Evolutionary conservation across 805 yeast species (phyloP).

Genomic region (Starmera caribaea): DNA sequence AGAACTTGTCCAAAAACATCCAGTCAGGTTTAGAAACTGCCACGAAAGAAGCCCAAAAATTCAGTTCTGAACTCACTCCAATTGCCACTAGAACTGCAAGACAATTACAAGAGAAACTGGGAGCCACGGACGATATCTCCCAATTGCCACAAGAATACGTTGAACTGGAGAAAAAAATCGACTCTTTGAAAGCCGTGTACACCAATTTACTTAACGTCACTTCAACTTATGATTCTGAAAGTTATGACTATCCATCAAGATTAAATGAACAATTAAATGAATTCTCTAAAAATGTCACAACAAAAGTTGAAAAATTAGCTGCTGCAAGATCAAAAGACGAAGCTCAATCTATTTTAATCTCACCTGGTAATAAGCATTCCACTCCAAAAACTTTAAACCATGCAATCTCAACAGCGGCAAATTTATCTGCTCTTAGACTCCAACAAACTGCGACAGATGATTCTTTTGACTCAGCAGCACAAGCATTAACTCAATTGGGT

Average conservation of each 20-base stretch:
- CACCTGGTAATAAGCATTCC: constrained; percentile 32
- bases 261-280: constrained; percentile 66
- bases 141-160: constrained; percentile 78
- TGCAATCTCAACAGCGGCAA: constrained; percentile 71
- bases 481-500: constrained; percentile 58
- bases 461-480: constrained; percentile 41
- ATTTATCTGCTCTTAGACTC: constrained; percentile 27
- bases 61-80: constrained; percentile 52
- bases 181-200: constrained; percentile 62
- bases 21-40: constrained; percentile 18
- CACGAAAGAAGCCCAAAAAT: constrained; percentile 32
- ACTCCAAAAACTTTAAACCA: constrained; percentile 77
- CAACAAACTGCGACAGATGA: constrained; percentile 24
- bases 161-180: constrained; percentile 64
- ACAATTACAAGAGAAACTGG: constrained; percentile 68
- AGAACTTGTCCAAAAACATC: constrained; percentile 20
- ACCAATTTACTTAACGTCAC: constrained; percentile 44
- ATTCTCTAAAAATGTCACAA: constrained; percentile 54
- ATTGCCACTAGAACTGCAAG: constrained; percentile 77
- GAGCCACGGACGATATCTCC: constrained; percentile 73
- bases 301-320: constrained; percentile 56
- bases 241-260: constrained; percentile 77
- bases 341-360: constrained; percentile 63
- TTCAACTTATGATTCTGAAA: constrained; percentile 55
- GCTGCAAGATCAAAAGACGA: constrained; percentile 72